phyloP scores from a whole-genome alignment of 1,139 yeast species.

The Blastobotrys capitulatus region DNA sequence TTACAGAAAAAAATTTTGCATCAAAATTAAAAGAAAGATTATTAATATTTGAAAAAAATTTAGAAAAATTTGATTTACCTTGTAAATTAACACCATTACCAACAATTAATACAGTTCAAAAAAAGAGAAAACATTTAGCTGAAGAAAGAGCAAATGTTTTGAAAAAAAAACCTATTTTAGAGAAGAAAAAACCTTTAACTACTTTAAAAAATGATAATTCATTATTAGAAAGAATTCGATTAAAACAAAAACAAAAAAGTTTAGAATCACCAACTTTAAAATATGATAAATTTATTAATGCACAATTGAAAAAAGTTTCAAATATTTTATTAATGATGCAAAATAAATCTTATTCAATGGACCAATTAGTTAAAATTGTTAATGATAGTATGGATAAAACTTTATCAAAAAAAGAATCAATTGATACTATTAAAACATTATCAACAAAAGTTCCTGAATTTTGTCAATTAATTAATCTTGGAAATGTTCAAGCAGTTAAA shows the following conservation, averaged over 20 bases:
- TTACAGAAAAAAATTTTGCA: neutral
- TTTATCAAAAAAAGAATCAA: constrained; percentile 8
- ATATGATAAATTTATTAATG: constrained; percentile 20
- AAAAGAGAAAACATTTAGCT: neutral
- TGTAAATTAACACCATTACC: neutral
- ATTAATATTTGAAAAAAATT: neutral
- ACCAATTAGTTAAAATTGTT: constrained; percentile 10
- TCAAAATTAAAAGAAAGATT: neutral
- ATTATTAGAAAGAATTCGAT: constrained; percentile 30
- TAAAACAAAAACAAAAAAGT: constrained; percentile 24
- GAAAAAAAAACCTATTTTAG: constrained; percentile 7
- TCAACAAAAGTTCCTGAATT: constrained; percentile 9
- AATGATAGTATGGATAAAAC: constrained; percentile 9
- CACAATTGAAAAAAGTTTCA: constrained; percentile 25
- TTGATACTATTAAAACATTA: constrained; percentile 8
- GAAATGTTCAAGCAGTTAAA: constrained; percentile 12
- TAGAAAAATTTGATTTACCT: neutral
- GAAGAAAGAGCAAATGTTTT: constrained; percentile 1
- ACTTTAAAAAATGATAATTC: constrained; percentile 7
- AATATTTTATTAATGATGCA: constrained; percentile 18
- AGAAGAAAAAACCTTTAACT: neutral
- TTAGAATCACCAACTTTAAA: neutral
- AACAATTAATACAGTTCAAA: constrained; percentile 3
- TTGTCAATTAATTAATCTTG: constrained; percentile 11
- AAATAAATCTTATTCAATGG: constrained; percentile 12